Evolutionary conservation across 176 grass and related monocot genomes (phyloP), one percentile per base, ranked within the genome.

Genomic region (Lolium rigidum): DNA sequence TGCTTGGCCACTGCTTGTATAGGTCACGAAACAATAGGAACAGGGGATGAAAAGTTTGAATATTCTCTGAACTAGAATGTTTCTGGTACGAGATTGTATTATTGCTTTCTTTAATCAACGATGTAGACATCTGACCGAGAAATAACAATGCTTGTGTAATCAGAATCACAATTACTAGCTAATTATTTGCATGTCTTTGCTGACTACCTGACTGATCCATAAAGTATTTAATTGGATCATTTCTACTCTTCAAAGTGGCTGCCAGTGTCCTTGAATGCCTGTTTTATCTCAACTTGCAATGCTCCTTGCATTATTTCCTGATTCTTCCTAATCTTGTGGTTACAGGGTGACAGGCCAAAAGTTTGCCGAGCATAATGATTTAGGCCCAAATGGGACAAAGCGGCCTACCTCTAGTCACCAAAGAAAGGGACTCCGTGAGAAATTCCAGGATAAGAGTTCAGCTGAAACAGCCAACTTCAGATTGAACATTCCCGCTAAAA

Each of bases 401-500:
- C 66, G 56, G 67, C 17, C 44, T 26, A 79, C 65, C 46, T 87
- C 85, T 88, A 84, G 85, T 50, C 72, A 87, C 38, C 81, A 86
- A 49, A 86, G 51, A 46, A 95, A 74, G 55, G 76, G 55, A 43
- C 86, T 87, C 47, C 79, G 20, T 31, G 91, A 89, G 21, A 86
- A 89, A 70, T 88, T 92, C 50, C 86, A 90, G 47, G 87, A 92
- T 48, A 90, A 74, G 88, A 87, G 80, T 85, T 91, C 90, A 69
- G 31, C 80, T 82, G 92, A 90, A 73, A 83, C 70, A 25, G 62
- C n/a, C 11, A 87, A 91, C 69, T 95, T 95, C 52, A 73, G 70
- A 24, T 85, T 95, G 47, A 95, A 92, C 60, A 94, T 98, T 81
- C 93, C 93, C 73, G 62, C 86, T 87, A 95, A 92, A 88, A 95